Evolutionary conservation across 345 rosid genomes (phyloP).

Genomic region (Eucalyptus sideroxylon): DNA sequence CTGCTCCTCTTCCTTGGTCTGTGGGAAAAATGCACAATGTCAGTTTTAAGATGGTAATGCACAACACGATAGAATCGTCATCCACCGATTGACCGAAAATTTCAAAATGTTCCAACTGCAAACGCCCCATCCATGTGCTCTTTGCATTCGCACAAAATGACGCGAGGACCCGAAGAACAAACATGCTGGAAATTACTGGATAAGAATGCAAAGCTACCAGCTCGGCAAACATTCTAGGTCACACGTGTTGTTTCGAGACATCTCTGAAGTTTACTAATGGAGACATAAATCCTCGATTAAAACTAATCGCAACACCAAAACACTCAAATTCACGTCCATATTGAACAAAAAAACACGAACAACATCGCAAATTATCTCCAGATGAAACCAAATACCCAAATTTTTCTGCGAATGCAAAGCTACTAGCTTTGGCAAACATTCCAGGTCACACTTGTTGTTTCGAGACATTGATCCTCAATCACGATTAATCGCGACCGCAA

Average conservation of each 20-base stretch:
- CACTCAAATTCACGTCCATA: neutral
- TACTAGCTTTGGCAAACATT: neutral
- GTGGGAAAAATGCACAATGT: neutral
- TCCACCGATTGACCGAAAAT: neutral
- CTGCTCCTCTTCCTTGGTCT: neutral
- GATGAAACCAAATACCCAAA: neutral
- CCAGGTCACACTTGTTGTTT: neutral
- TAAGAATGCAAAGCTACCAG: neutral
- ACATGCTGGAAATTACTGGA: neutral
- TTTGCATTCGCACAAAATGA: neutral
- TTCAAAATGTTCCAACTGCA: neutral
- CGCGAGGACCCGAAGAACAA: neutral
- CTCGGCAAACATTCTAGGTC: neutral
- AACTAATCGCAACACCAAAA: neutral
- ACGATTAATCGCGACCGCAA: neutral
- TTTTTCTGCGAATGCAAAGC: neutral
- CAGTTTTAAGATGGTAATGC: neutral
- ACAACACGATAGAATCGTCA: neutral
- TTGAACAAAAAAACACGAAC: neutral
- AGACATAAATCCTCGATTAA: neutral
- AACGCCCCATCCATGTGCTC: neutral
- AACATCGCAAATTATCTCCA: neutral
- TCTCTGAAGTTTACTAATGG: too few relatives aligned
- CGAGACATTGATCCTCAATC: neutral
- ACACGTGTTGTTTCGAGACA: neutral